These are phyloP conservation scores for Trifolium fragiferum DNA, from an alignment of 306 rosid species.

Conservation along the genomic window DNA sequence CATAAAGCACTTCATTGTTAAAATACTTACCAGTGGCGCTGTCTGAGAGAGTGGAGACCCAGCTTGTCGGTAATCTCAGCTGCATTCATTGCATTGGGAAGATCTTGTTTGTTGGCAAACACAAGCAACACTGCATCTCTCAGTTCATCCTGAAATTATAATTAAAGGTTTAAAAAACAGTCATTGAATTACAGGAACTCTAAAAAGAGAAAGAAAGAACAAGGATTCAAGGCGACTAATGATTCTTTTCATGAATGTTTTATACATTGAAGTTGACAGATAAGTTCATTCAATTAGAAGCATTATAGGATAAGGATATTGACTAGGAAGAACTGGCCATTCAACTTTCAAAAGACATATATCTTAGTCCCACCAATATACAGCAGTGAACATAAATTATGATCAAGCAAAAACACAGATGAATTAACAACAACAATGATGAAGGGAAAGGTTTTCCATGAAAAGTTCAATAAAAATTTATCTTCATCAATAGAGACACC, in stretches of 20 bases:
- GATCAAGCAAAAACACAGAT: conserved; percentile 10
- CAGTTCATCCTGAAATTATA: conserved; percentile 79
- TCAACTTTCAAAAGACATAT: conserved; percentile 4
- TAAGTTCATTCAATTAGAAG: not conserved
- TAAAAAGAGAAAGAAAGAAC: not conserved
- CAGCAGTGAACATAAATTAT: not conserved
- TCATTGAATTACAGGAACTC: conserved; percentile 6
- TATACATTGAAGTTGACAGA: conserved; percentile 27
- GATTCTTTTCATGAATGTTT: conserved; percentile 17
- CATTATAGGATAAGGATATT: conserved; percentile 21
- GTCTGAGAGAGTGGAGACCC: conserved; percentile 99
- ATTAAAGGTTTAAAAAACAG: conserved; percentile 18
- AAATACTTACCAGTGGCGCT: conserved; percentile 87
- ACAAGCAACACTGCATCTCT: conserved; percentile 99
- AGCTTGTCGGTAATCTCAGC: conserved; percentile 99
- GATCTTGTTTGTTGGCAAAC: conserved; percentile 99
- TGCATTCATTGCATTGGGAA: conserved; percentile 99
- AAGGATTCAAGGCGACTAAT: not conserved
- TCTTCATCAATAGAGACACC: conserved; percentile 1
- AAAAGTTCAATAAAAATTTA: conserved; percentile 6
- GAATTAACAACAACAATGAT: not conserved
- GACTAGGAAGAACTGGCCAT: conserved; percentile 1
- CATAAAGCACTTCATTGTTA: not conserved
- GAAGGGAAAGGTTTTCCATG: not conserved
- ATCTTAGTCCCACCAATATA: conserved; percentile 19